These are phyloP conservation scores for Knufia petricola DNA, from an alignment of 2,329 filamentous ascomycete species.

Conservation along the genomic window DNA sequence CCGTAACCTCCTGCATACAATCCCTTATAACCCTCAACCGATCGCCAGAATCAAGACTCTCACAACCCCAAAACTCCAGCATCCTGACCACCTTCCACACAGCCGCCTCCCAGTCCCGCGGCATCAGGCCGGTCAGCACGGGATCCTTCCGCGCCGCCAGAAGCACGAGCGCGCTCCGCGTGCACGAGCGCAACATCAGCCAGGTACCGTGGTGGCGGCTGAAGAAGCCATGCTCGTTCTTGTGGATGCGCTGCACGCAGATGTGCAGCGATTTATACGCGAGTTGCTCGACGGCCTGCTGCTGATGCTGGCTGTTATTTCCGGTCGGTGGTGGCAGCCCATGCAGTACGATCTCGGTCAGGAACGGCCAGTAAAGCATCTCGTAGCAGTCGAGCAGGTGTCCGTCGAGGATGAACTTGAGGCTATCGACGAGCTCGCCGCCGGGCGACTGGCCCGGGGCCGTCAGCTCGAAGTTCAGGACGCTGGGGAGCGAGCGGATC, in stretches of 20 bases:
- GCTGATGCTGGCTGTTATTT: constrained; percentile 15
- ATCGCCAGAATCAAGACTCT: constrained; percentile 24
- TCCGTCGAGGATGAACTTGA: constrained; percentile 29
- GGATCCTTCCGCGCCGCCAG: constrained; percentile 25
- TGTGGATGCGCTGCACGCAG: constrained; percentile 27
- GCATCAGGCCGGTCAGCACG: constrained; percentile 30
- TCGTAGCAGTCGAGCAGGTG: constrained; percentile 31
- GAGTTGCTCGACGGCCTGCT: constrained; percentile 21
- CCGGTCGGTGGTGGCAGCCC: constrained; percentile 21
- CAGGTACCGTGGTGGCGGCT: constrained; percentile 29
- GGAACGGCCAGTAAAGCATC: constrained; percentile 32
- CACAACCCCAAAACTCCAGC: constrained; percentile 24
- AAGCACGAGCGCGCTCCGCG: constrained; percentile 26
- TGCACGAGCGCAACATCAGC: constrained; percentile 28
- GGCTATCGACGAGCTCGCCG: constrained; percentile 25
- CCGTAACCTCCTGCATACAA: background rate
- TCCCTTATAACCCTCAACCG: constrained; percentile 21
- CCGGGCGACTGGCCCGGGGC: constrained; percentile 9
- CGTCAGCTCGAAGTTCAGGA: constrained; percentile 14
- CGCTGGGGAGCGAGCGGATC: constrained; percentile 18
- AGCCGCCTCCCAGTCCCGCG: constrained; percentile 22
- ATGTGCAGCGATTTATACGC: constrained; percentile 26
- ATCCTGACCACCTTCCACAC: constrained; percentile 23
- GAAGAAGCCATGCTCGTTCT: constrained; percentile 27
- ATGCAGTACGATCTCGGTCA: constrained; percentile 26